These are phyloP conservation scores for Xylariaceae sp. DNA, from an alignment of 2,329 filamentous ascomycete genomes.

Conservation along the genomic window DNA sequence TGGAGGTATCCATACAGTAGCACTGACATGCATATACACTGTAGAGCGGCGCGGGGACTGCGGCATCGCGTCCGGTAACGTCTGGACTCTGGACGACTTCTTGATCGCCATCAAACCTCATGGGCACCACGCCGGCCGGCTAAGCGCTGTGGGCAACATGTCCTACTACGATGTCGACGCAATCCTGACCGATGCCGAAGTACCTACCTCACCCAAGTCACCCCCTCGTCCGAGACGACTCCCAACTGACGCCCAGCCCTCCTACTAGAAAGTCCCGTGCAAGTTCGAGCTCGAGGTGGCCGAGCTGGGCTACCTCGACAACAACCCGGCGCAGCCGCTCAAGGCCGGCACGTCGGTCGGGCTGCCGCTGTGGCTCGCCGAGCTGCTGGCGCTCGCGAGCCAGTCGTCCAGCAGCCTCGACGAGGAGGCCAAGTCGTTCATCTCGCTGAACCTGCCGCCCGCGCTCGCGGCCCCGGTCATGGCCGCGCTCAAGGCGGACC, in stretches of 20 bases:
- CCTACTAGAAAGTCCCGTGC: constrained; percentile 90
- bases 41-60: too few species aligned
- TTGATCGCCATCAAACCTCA: too few species aligned
- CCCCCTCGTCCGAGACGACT: background rate
- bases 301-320: constrained; percentile 81
- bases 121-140: too few species aligned
- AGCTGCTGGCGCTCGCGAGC: constrained; percentile 76
- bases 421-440: constrained; percentile 46
- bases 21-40: too few species aligned
- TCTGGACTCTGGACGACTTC: too few species aligned
- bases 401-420: constrained; percentile 25
- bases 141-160: constrained; percentile 32
- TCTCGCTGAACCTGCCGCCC: constrained; percentile 73
- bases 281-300: constrained; percentile 88
- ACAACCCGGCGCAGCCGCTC: constrained; percentile 62
- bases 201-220: constrained; percentile 25
- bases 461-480: constrained; percentile 73
- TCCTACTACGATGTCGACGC: constrained; percentile 81
- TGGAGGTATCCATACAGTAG: too few species aligned
- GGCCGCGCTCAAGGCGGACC: constrained; percentile 85
- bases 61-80: too few species aligned
- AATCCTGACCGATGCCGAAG: constrained; percentile 79
- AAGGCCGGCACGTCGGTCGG: constrained; percentile 73
- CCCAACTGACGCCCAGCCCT: constrained; percentile 8
- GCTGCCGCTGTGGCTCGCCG: constrained; percentile 88